A percentile compares a stretch with the other conserved stretches of the same genome.
phyloP scores from a whole-genome alignment of 108 stramenopile genomes.

The Stephanodiscus triporus region DNA sequence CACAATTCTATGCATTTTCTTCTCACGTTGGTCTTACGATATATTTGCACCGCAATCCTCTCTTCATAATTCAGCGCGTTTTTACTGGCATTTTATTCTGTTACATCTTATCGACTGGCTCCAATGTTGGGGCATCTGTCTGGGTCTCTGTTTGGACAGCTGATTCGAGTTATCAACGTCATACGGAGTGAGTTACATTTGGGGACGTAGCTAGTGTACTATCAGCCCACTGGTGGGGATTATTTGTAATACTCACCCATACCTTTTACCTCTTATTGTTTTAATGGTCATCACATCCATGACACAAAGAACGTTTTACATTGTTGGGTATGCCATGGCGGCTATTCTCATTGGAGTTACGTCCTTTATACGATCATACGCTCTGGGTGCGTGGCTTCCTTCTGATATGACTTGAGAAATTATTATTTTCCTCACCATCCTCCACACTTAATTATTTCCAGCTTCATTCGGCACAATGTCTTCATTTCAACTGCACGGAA shows the following conservation, averaged over 20 bases:
- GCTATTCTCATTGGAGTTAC: conserved; percentile 52
- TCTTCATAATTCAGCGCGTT: background rate
- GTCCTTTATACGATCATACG: conserved; percentile 62
- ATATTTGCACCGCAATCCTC: too few relatives aligned
- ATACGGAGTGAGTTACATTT: conserved; percentile 54
- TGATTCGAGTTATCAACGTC: conserved; percentile 55
- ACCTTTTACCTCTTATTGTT: background rate
- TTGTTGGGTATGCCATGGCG: conserved; percentile 42
- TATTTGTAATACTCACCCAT: too few relatives aligned
- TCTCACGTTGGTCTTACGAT: too few relatives aligned
- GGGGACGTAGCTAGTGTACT: too few relatives aligned
- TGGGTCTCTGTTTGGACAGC: conserved; percentile 79
- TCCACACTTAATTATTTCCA: background rate
- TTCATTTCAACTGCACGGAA: conserved; percentile 55
- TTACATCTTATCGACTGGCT: conserved; percentile 62
- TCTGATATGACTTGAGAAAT: background rate
- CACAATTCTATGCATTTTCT: too few relatives aligned
- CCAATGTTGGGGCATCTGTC: conserved; percentile 39
- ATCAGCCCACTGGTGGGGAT: too few relatives aligned
- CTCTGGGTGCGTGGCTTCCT: conserved; percentile 24
- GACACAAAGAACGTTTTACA: conserved; percentile 35
- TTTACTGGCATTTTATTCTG: conserved; percentile 54
- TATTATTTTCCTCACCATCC: background rate
- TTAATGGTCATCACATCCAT: background rate
- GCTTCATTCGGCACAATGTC: conserved; percentile 72